A percentile compares a stretch with the other conserved stretches of the same genome.
Conservation (phyloP, 345 rosid genomes). For the Hypericum androsaemum region DNA sequence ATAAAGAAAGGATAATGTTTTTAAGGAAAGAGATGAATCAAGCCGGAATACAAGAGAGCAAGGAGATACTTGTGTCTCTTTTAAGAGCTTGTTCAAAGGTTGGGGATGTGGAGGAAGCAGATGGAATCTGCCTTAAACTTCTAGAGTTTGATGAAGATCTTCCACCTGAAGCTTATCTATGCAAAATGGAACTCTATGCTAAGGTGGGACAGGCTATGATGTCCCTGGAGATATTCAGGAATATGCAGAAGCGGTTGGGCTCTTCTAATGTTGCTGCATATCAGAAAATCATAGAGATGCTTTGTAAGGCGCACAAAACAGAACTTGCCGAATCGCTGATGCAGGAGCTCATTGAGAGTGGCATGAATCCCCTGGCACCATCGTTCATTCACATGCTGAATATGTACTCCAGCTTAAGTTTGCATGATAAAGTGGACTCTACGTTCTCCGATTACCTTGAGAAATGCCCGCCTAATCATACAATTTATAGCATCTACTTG, state of each 20-base stretch:
- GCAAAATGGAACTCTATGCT: conserved; percentile 67
- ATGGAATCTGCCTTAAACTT: conserved; percentile 56
- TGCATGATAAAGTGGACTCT: conserved; percentile 44
- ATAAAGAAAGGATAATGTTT: conserved; percentile 38
- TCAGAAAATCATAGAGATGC: conserved; percentile 65
- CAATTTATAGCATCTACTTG: conserved; percentile 53
- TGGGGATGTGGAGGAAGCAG: conserved; percentile 55
- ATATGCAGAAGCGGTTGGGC: conserved; percentile 52
- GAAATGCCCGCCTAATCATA: conserved; percentile 54
- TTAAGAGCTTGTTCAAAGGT: conserved; percentile 66
- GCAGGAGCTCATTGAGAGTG: conserved; percentile 49
- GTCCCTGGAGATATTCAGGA: conserved; percentile 52
- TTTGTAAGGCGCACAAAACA: conserved; percentile 38
- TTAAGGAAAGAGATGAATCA: conserved; percentile 56
- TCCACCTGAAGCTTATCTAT: conserved; percentile 66
- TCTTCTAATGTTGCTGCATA: conserved; percentile 47
- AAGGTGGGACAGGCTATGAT: conserved; percentile 37
- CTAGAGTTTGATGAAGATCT: conserved; percentile 20
- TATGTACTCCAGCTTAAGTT: conserved; percentile 46
- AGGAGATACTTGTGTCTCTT: conserved; percentile 56
- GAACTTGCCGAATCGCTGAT: conserved; percentile 54
- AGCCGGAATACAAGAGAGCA: conserved; percentile 48
- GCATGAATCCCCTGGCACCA: conserved; percentile 58
- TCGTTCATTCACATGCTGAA: conserved; percentile 43
- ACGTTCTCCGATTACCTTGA: conserved; percentile 48